Evolutionary conservation across 2,329 filamentous ascomycete species (phyloP).

Genomic region (Venturia nashicola): DNA sequence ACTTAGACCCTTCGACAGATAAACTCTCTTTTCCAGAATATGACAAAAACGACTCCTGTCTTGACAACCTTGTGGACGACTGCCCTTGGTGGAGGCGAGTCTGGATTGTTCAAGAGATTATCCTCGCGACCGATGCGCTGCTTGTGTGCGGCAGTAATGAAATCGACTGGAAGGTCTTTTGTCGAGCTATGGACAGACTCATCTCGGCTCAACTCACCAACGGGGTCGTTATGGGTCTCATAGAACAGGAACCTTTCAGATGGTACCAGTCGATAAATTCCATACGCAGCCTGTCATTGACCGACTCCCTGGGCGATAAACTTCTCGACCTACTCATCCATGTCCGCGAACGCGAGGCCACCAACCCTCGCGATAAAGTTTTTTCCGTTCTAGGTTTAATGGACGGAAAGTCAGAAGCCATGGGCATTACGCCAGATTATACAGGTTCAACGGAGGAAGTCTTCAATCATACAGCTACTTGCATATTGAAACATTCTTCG

Average conservation of each 20-base stretch:
- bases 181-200: neutral
- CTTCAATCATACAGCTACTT: neutral
- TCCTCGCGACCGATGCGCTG: neutral
- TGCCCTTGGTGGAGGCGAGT: neutral
- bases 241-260: neutral
- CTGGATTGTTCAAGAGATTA: slow-evolving; percentile 1
- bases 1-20: neutral
- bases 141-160: neutral
- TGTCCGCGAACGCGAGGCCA: neutral
- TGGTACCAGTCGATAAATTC: neutral
- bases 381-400: neutral
- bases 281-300: neutral
- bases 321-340: neutral
- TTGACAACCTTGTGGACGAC: neutral
- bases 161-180: neutral
- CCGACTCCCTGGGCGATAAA: neutral
- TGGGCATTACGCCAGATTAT: neutral
- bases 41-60: neutral
- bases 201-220: neutral
- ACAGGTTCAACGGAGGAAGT: neutral
- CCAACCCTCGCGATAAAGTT: slow-evolving; percentile 3
- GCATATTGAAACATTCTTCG: neutral
- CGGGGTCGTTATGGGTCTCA: neutral
- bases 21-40: neutral
- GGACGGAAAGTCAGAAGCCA: neutral